Base-by-base conservation (phyloP, 2,329 filamentous ascomycete species). In the Botrytis byssoidea region DNA sequence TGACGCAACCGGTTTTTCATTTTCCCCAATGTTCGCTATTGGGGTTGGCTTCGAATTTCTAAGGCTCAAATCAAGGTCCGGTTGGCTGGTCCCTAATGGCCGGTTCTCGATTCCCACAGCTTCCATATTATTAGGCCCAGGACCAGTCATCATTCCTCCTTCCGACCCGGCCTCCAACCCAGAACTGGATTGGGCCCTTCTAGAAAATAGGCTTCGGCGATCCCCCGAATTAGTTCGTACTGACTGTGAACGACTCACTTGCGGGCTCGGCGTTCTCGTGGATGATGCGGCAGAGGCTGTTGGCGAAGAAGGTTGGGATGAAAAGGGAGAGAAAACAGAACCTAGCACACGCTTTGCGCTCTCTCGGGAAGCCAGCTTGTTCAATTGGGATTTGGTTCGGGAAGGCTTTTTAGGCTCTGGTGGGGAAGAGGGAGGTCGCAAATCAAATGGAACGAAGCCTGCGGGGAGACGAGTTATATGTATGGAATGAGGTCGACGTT, bases 1-100 rank as follows among this genome's bases (percentile, higher is more conserved):
- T 25, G 91, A 90, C 20, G 92, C 92, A n/a, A 95, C 85, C 1
- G 93, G 93, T 82, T 94, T 82, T 57, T 82, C 83, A 73, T 82
- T 85, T 79, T 90, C 90, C 22, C 66, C 66, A 25, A 35, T 12
- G 57, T 61, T 44, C 35, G 61, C 72, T 65, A 70, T 59, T 51
- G 60, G 64, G 16, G 61, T 29, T 32, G 61, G 29, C 25, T 59
- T 74, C 22, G 9, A 32, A 51, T 51, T 74, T n/a, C 16, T 40
- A 37, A 65, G 7, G n/a, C 40, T 48, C 22, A 70, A 69, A 57
- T 73, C 74, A 12, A 25, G 20, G 51, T 68, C 74, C 20, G 57
- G 10, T 16, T 57, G 44, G 44, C 60, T 75, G 40, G 65, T 64
- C 20, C 70, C 40, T 12, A 44, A 40, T 29, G 63, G n/a, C 29